These are phyloP conservation scores for Coccomyxa subellipsoidea DNA, from an alignment of 163 green algal species.

Conservation along the genomic window DNA sequence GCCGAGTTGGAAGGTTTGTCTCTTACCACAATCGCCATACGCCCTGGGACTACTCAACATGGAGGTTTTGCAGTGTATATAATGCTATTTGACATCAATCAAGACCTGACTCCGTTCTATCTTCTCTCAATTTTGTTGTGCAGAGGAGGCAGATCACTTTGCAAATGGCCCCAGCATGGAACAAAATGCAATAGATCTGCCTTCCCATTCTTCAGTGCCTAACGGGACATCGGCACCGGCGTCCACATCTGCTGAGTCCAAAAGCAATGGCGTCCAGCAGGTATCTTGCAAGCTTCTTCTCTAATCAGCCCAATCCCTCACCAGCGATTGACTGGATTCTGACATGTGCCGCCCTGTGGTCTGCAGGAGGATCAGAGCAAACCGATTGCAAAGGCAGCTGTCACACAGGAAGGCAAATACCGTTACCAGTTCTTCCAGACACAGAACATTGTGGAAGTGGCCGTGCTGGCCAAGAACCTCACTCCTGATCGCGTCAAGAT, in stretches of 20 bases:
- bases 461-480: conserved; percentile 79
- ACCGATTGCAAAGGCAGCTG: background rate
- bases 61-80: no score
- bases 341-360: background rate
- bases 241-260: background rate
- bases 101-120: no score
- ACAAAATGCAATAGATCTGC: background rate
- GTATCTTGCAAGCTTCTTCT: background rate
- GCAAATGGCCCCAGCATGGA: no score
- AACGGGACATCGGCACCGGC: background rate
- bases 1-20: conserved; percentile 67
- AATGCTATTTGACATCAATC: no score
- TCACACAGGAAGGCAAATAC: conserved; percentile 10
- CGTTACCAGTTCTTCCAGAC: conserved; percentile 73
- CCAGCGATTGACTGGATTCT: no score
- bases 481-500: conserved; percentile 55
- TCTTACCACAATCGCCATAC: no score
- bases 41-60: no score
- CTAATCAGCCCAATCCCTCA: background rate
- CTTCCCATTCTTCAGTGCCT: background rate
- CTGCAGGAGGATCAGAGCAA: background rate
- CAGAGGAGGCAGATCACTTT: background rate
- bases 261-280: background rate
- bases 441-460: conserved; percentile 57
- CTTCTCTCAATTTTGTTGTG: background rate